Conservation (phyloP, 2,329 filamentous ascomycete species). For the Phyllosticta citrichinensis region DNA sequence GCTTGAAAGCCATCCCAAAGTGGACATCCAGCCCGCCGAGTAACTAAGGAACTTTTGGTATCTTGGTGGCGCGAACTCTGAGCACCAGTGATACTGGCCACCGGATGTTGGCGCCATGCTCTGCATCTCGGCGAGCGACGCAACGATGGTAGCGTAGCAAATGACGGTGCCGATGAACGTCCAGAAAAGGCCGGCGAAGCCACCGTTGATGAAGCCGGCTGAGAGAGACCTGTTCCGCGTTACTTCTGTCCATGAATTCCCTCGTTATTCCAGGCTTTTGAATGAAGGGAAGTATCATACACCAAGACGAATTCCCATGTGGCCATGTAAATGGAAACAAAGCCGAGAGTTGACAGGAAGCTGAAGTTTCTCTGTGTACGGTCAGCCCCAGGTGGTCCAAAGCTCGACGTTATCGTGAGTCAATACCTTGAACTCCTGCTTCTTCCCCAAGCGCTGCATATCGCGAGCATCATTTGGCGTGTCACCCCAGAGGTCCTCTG, state of each 20-base stretch:
- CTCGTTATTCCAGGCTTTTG: not conserved
- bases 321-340: constrained; percentile 43
- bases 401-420: not conserved
- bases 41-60: constrained; percentile 13
- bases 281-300: constrained; percentile 10
- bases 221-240: constrained; percentile 6
- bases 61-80: constrained; percentile 11
- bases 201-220: constrained; percentile 12
- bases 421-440: constrained; percentile 37
- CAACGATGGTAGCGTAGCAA: constrained; percentile 11
- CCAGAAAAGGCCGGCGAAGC: constrained; percentile 13
- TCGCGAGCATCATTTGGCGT: constrained; percentile 18
- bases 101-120: constrained; percentile 12
- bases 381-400: not conserved
- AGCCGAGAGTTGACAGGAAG: constrained; percentile 42
- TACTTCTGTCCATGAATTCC: not conserved
- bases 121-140: constrained; percentile 13
- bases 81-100: constrained; percentile 12
- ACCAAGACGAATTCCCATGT: constrained; percentile 45
- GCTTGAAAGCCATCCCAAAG: constrained; percentile 27
- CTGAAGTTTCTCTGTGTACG: constrained; percentile 36
- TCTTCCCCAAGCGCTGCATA: constrained; percentile 42
- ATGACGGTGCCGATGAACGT: constrained; percentile 11
- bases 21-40: constrained; percentile 24
- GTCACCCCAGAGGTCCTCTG: constrained; percentile 8